phyloP scores from a whole-genome alignment of 2,329 filamentous ascomycete genomes.

The Epichloe coenophiala region DNA sequence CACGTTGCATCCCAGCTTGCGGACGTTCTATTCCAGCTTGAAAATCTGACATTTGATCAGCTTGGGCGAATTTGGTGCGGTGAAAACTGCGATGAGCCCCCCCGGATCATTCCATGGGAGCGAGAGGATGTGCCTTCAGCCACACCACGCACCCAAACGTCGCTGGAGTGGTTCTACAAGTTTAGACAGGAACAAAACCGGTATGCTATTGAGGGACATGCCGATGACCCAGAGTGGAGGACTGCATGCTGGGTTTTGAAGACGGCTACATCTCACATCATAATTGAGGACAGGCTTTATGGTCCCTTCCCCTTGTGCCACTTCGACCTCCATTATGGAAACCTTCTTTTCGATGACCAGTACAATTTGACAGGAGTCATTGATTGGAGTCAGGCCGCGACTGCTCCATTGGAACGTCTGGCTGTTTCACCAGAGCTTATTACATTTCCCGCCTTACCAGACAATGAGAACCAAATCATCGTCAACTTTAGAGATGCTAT shows the following conservation, averaged over 20 bases:
- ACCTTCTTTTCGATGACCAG: slow-evolving; percentile 5
- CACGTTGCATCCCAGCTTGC: not conserved
- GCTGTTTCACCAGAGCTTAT: slow-evolving; percentile 6
- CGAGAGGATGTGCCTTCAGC: not conserved
- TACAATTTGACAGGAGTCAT: slow-evolving; percentile 3
- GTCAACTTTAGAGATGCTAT: slow-evolving; percentile 1
- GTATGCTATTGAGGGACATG: slow-evolving; percentile 1
- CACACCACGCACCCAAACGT: slow-evolving; percentile 1
- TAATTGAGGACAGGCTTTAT: slow-evolving; percentile 4
- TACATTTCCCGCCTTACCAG: slow-evolving; percentile 3
- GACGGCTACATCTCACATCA: slow-evolving; percentile 3
- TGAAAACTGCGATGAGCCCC: slow-evolving; percentile 5
- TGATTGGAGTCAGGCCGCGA: slow-evolving; percentile 2
- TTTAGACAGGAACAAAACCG: slow-evolving; percentile 1
- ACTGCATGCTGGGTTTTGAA: slow-evolving; percentile 4
- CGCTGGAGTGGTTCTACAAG: slow-evolving; percentile 6
- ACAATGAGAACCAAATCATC: slow-evolving; percentile 3
- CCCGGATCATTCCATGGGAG: slow-evolving; percentile 4
- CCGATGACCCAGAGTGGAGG: slow-evolving; percentile 4
- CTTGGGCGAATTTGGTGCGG: slow-evolving; percentile 7
- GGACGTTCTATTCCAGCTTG: slow-evolving; percentile 5
- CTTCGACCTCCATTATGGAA: slow-evolving; percentile 5
- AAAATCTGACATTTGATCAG: slow-evolving; percentile 3
- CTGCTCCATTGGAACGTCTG: slow-evolving; percentile 3
- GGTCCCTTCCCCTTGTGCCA: slow-evolving; percentile 5